Evolutionary conservation across 73 alveolate genomes (phyloP).

Genomic region (Stentor coeruleus): DNA sequence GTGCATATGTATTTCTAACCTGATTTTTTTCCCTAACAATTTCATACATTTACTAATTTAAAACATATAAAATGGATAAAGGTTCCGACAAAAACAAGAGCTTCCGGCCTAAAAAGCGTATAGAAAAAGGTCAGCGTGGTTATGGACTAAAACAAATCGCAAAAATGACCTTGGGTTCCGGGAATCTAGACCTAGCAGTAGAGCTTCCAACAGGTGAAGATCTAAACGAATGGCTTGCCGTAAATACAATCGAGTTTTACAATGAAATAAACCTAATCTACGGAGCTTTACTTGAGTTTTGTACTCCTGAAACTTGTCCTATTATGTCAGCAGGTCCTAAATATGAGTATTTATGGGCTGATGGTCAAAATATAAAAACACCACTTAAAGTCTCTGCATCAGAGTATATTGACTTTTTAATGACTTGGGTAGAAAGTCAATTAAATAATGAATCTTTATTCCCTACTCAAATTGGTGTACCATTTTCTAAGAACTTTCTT

Average conservation of each 20-base stretch:
- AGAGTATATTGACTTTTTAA: constrained; percentile 93
- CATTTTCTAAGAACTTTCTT: constrained; percentile 45
- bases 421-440: constrained; percentile 98
- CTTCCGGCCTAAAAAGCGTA: no score
- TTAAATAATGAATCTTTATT: constrained; percentile 91
- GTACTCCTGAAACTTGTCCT: constrained; percentile 87
- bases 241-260: constrained; percentile 94
- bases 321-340: constrained; percentile 92
- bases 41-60: no score
- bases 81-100: no score
- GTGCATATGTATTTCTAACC: no score
- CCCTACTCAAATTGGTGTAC: constrained; percentile 51
- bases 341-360: constrained; percentile 97
- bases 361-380: constrained; percentile 92
- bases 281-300: constrained; percentile 80
- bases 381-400: constrained; percentile 96
- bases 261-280: constrained; percentile 80
- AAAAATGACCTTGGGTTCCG: constrained; percentile 96
- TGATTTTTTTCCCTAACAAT: no score
- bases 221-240: constrained; percentile 98
- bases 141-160: constrained; percentile 95
- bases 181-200: constrained; percentile 92
- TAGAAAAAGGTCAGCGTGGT: constrained; percentile 86
- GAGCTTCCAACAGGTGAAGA: constrained; percentile 98
- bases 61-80: no score